Evolutionary conservation across 2,329 filamentous ascomycete species (phyloP).

Genomic region (Epichloe sibirici): DNA sequence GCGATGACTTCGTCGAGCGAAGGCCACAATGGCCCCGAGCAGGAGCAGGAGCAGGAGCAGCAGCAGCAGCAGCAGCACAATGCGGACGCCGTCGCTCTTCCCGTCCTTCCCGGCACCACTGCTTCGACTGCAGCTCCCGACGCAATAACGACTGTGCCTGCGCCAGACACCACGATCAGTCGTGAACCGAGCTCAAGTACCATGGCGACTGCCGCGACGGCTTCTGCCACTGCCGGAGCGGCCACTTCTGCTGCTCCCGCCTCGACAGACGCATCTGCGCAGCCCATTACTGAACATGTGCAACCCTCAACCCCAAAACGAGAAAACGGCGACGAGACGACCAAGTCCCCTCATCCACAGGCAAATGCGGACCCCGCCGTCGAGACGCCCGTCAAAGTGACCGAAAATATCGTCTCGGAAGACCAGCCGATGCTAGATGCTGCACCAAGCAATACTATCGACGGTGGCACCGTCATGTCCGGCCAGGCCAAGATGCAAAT

Average conservation of each 20-base stretch:
- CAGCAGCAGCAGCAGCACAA: background rate
- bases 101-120: slow-evolving; percentile 3
- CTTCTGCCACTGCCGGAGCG: background rate
- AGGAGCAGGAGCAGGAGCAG: background rate
- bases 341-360: background rate
- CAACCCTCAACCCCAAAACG: slow-evolving; percentile 7
- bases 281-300: background rate
- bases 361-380: background rate
- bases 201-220: background rate
- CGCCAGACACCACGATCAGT: background rate
- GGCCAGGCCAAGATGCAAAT: slow-evolving; percentile 3
- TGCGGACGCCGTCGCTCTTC: slow-evolving; percentile 1
- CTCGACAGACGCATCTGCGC: background rate
- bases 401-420: background rate
- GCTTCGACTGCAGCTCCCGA: slow-evolving; percentile 7
- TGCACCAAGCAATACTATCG: slow-evolving; percentile 1
- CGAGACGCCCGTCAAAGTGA: background rate
- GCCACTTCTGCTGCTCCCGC: background rate
- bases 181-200: background rate
- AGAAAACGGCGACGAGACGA: slow-evolving; percentile 1
- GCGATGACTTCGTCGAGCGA: slow-evolving; percentile 50
- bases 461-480: slow-evolving; percentile 1
- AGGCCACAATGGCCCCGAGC: slow-evolving; percentile 21
- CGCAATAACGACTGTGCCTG: slow-evolving; percentile 1
- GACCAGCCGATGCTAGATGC: slow-evolving; percentile 11